Base-by-base conservation (phyloP, 768 basidiomycete genomes). In the Xerocomellus chrysenteron region DNA sequence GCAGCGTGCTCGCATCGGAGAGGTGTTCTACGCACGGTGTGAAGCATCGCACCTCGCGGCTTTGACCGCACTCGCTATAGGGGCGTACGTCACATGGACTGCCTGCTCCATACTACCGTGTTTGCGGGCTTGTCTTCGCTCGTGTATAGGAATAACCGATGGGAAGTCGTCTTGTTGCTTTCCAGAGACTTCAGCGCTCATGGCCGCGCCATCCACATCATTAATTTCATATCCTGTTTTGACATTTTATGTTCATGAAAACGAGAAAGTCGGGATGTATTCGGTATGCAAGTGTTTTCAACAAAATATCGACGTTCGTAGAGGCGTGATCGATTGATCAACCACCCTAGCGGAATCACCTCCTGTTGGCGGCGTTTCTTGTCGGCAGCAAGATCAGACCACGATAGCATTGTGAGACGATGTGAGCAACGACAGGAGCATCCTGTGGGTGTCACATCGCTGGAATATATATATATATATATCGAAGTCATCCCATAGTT, bases 321-420 rank as follows among this genome's bases (percentile, higher is more conserved):
- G 84, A 36, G 75, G 64, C 5, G 67, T 58, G 45, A 87, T 72
- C 39, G 81, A 60, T 88, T 58, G 45, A 87, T 72, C 39, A 81
- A 60, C 89, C 88, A 92, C 49, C 83, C 82, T 50, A 76, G 73
- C 0, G 90, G 89, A 40, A 90, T 85, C 1, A 77, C 68, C 4
- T 77, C 79, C 17, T 72, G 66, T 64, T 87, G 88, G 35, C 74
- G 72, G 16, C 53, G 64, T 58, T 76, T 80, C 69, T 88, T 88
- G 48, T 82, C 80, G 4, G 74, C 73, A 36, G 75, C 80, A 7
- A 84, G 73, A 30, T 77, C 70, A 62, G 75, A 70, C 88, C 87
- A 89, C 45, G 63, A 48, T 14, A 52, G 42, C 62, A 63, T 63
- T n/a, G 26, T 42, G 36, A 40, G 13, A 24, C 36, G 36, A 42